phyloP scores from a whole-genome alignment of 1,284 basidiomycete species.

The Volvariella surrecta region DNA sequence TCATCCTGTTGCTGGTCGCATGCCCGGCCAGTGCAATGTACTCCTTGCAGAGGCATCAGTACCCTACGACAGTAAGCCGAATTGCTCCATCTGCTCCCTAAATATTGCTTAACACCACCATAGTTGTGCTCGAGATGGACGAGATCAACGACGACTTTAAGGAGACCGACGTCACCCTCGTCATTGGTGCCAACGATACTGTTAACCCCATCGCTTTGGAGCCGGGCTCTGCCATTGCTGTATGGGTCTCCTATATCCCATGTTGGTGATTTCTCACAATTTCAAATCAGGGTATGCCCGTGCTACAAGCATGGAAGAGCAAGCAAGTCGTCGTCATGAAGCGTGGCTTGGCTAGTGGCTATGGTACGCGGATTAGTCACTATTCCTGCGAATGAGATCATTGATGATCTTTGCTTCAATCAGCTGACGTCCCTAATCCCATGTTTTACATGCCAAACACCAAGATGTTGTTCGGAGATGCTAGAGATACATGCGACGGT shows the following conservation, averaged over 20 bases:
- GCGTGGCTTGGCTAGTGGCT: slow-evolving; percentile 77
- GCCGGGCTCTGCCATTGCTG: slow-evolving; percentile 73
- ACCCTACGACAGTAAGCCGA: slow-evolving; percentile 72
- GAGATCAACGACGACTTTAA: slow-evolving; percentile 86
- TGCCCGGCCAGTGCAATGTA: slow-evolving; percentile 85
- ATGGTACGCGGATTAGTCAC: slow-evolving; percentile 38
- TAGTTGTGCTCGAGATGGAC: slow-evolving; percentile 85
- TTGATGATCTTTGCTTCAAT: slow-evolving; percentile 9
- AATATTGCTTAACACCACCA: slow-evolving; percentile 1
- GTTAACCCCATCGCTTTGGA: slow-evolving; percentile 87
- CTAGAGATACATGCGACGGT: slow-evolving; percentile 82
- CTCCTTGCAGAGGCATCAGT: slow-evolving; percentile 81
- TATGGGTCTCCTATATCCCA: slow-evolving; percentile 15
- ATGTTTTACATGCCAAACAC: slow-evolving; percentile 86
- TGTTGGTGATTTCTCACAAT: background rate
- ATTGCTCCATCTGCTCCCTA: background rate
- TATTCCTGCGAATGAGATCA: too few relatives aligned
- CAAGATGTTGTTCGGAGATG: slow-evolving; percentile 86
- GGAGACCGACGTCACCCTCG: slow-evolving; percentile 77
- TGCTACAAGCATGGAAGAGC: slow-evolving; percentile 84
- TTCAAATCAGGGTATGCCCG: slow-evolving; percentile 64
- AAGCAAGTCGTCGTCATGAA: slow-evolving; percentile 89
- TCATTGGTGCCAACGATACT: slow-evolving; percentile 86
- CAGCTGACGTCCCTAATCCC: slow-evolving; percentile 82
- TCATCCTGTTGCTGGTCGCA: slow-evolving; percentile 62